Base-by-base conservation (phyloP, 805 yeast species). In the Saccharomyces jurei region DNA sequence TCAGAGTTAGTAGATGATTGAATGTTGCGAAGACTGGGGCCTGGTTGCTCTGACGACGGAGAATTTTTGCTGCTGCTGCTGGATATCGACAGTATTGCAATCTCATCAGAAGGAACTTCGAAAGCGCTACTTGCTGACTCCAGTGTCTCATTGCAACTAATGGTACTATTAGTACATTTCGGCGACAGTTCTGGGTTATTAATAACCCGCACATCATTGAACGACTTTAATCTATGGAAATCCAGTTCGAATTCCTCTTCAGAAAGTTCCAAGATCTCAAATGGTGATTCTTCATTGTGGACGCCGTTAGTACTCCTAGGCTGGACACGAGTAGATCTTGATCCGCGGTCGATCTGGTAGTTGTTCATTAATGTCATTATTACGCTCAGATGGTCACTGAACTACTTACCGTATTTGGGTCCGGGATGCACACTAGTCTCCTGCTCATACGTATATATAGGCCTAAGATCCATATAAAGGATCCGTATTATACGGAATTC, bases 61-160 rank as follows among this genome's bases (percentile, higher is more conserved):
- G 60, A 59, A 29, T 44, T 29, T 26, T 50, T 50, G 17, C 32
- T 50, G 17, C 50, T 21, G 41, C 51, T 50, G 54, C 60, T 52
- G 13, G 63, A 54, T 4, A 59, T 58, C 1, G 64, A 63, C 21
- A 63, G 55, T 26, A 63, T 56, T 1, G 65, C 64, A 46, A 55
- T 55, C 46, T 63, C 63, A 10, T 60, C 60, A 11, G 63, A 56
- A 5, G 55, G 52, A 25, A 62, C 56, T 36, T 62, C 63, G 17
- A 28, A 53, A 30, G 32, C 46, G 41, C 47, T 50, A 6, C 26
- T 36, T 26, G 52, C 41, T 1, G 52, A 41, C n/a, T 17, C 50
- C 31, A 22, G 21, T 6, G 30, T 41, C 21, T 27, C 31, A 36
- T 50, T 52, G n/a, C 50, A 27, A 50, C 27, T 46, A 8, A 51